Percentiles rank a stretch among this genome's conserved stretches.
Conservation (phyloP, 2,329 filamentous ascomycete genomes). For the Colletotrichum falcatum region DNA sequence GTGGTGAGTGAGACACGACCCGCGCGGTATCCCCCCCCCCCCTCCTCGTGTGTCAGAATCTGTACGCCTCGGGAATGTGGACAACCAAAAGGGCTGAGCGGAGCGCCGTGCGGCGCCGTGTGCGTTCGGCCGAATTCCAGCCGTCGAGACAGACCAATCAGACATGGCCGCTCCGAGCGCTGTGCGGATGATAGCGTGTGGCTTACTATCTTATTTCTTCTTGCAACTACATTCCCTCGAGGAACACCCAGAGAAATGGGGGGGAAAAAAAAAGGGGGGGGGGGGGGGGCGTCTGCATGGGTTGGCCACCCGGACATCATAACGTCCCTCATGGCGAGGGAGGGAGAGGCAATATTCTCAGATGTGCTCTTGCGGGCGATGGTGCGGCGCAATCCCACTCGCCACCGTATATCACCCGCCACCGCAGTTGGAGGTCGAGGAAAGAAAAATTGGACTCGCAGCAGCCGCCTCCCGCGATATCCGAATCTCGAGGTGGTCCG, state of each 20-base stretch:
- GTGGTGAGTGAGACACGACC: slow-evolving; percentile 28
- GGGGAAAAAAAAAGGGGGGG: too few species aligned
- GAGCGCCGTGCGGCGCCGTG: not conserved
- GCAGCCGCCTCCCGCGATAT: not conserved
- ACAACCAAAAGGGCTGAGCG: slow-evolving; percentile 22
- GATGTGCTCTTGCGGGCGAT: not conserved
- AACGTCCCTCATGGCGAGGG: too few species aligned
- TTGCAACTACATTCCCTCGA: not conserved
- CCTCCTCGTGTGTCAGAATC: slow-evolving; percentile 28
- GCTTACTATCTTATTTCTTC: too few species aligned
- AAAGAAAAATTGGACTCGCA: not conserved
- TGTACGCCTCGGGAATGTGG: slow-evolving; percentile 38
- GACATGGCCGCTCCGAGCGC: not conserved
- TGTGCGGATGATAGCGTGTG: not conserved
- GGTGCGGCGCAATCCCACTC: not conserved
- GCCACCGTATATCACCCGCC: too few species aligned
- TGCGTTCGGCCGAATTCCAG: slow-evolving; percentile 1
- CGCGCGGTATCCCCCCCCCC: not conserved
- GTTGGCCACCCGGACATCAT: not conserved
- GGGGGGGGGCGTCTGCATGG: not conserved
- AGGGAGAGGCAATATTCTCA: not conserved
- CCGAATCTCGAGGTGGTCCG: not conserved
- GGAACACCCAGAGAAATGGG: not conserved
- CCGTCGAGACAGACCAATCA: not conserved
- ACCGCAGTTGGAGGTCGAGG: not conserved